A percentile compares a stretch with the other conserved stretches of the same genome.
Conservation (phyloP, 176 grass and related monocot genomes). For the Aegilops sharonensis region DNA sequence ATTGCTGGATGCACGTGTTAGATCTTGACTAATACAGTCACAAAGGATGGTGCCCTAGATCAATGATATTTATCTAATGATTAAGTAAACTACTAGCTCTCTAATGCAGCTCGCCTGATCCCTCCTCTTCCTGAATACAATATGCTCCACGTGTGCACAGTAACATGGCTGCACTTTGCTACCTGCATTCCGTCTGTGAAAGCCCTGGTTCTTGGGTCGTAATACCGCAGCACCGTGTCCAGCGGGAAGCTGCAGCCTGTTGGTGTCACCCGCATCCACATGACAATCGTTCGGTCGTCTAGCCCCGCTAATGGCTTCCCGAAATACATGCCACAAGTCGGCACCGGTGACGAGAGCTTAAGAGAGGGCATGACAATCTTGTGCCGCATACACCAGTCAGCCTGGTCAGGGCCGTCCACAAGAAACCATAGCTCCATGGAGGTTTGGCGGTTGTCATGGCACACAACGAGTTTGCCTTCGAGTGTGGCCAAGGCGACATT, state of each 20-base stretch:
- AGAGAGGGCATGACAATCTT: not conserved
- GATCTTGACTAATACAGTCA: too few species aligned
- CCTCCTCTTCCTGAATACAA: too few species aligned
- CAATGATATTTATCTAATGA: too few species aligned
- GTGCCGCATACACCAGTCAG: not conserved
- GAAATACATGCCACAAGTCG: not conserved
- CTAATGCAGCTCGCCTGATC: too few species aligned
- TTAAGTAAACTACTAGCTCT: too few species aligned
- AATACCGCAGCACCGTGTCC: not conserved
- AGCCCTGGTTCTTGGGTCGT: too few species aligned
- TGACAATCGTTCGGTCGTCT: not conserved
- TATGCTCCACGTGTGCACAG: too few species aligned
- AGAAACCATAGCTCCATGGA: not conserved
- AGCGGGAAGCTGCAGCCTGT: not conserved
- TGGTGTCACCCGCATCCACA: not conserved
- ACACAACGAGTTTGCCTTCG: not conserved
- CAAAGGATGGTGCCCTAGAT: too few species aligned
- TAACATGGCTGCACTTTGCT: too few species aligned
- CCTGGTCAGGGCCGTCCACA: not conserved
- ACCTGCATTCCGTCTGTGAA: too few species aligned
- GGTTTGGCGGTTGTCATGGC: not conserved
- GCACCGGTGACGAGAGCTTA: not conserved
- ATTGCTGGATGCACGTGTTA: too few species aligned
- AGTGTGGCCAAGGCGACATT: not conserved
- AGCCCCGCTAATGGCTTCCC: not conserved